Evolutionary conservation across 768 basidiomycete genomes (phyloP).

Genomic region (Boletus bicolor): DNA sequence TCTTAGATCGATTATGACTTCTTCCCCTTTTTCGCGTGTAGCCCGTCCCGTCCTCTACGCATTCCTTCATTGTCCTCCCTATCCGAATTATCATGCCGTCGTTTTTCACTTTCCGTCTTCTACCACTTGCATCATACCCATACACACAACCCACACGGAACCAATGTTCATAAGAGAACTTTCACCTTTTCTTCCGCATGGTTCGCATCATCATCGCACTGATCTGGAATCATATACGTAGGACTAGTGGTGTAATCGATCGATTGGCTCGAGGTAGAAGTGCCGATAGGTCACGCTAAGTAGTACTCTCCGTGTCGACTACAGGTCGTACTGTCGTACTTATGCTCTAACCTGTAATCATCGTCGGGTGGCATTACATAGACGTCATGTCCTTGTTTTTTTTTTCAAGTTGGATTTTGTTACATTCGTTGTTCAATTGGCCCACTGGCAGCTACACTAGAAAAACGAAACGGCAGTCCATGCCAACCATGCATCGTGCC

Average conservation of each 20-base stretch:
- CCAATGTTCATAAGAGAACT: constrained; percentile 1
- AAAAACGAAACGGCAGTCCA: no score
- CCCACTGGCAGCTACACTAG: no score
- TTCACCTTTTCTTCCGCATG: background rate
- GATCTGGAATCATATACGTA: background rate
- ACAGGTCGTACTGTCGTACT: background rate
- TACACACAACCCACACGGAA: constrained; percentile 1
- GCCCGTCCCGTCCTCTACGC: background rate
- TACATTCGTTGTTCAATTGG: background rate
- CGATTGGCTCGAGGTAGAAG: background rate
- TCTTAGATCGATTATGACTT: background rate
- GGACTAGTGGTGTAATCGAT: background rate
- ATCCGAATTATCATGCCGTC: background rate
- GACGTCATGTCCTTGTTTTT: background rate
- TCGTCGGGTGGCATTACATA: background rate
- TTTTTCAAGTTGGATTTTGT: background rate
- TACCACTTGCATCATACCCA: background rate
- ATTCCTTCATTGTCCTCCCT: background rate
- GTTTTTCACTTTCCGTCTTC: background rate
- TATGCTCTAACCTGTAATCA: background rate
- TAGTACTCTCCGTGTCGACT: background rate
- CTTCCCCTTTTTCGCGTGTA: background rate
- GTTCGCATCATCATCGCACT: background rate
- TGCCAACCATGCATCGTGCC: no score
- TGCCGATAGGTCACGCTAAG: background rate